These are phyloP conservation scores for Oryza australiensis DNA, from an alignment of 176 grass and related monocot genomes.

Conservation along the genomic window DNA sequence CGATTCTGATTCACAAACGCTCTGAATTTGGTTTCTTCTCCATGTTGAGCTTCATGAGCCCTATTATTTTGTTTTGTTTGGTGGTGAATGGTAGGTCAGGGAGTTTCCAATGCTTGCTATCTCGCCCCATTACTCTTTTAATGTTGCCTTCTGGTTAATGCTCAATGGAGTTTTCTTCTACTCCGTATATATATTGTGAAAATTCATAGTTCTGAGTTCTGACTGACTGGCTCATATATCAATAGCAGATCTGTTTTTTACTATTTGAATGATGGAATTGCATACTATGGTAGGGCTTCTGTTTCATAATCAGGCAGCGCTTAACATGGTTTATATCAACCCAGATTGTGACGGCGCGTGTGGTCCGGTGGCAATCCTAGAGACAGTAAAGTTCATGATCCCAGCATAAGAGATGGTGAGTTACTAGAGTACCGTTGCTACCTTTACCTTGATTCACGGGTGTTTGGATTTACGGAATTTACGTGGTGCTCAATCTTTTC, in stretches of 20 bases:
- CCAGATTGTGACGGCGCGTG: background rate
- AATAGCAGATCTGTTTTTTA: background rate
- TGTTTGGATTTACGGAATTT: background rate
- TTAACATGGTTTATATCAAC: background rate
- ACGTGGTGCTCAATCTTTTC: background rate
- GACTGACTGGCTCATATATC: background rate
- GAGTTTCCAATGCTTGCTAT: background rate
- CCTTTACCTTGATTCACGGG: background rate
- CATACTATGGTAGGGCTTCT: background rate
- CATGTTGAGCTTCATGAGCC: background rate
- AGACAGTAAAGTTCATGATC: background rate
- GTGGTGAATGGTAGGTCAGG: background rate
- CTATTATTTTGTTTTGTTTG: background rate
- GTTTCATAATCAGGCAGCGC: background rate
- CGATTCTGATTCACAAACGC: background rate
- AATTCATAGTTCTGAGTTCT: background rate
- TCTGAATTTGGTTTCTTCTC: background rate
- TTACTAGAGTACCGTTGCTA: background rate
- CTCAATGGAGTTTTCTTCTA: background rate
- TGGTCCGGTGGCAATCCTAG: background rate
- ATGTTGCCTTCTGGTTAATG: background rate
- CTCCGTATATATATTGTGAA: too few relatives aligned
- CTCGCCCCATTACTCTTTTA: background rate
- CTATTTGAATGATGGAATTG: background rate
- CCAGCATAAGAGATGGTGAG: conserved; percentile 36